Conservation (phyloP, 169 alveolate species). For the Plasmodium gonderi region DNA sequence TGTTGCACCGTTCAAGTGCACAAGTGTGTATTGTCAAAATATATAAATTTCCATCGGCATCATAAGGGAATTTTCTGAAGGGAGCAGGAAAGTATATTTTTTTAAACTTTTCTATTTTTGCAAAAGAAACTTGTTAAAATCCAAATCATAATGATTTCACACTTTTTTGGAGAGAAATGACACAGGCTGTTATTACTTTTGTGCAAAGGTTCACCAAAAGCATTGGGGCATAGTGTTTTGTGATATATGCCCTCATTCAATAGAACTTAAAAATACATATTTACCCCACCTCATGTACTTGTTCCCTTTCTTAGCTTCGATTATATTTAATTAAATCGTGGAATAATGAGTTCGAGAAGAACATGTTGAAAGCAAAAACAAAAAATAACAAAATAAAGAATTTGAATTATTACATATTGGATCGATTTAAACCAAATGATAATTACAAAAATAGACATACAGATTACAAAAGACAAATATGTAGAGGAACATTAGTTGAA, state of each 20-base stretch:
- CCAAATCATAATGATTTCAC: too few relatives aligned
- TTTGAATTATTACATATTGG: constrained; percentile 82
- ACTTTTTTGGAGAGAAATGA: too few relatives aligned
- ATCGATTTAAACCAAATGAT: constrained; percentile 84
- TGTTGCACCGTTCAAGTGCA: too few relatives aligned
- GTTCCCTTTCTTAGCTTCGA: constrained; percentile 58
- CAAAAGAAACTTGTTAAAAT: too few relatives aligned
- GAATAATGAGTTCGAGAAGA: constrained; percentile 82
- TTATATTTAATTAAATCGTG: constrained; percentile 81
- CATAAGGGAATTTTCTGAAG: too few relatives aligned
- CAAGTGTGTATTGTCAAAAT: too few relatives aligned
- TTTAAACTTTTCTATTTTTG: too few relatives aligned
- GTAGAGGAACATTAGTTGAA: constrained; percentile 89
- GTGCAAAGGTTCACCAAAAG: too few relatives aligned
- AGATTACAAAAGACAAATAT: constrained; percentile 89
- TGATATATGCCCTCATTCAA: background rate
- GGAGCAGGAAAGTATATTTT: too few relatives aligned
- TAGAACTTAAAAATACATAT: background rate
- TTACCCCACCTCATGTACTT: background rate
- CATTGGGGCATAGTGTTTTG: too few relatives aligned
- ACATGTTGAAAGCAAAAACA: constrained; percentile 77
- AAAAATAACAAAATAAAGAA: constrained; percentile 82
- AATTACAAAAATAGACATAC: constrained; percentile 82
- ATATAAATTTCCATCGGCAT: too few relatives aligned
- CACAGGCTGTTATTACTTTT: too few relatives aligned